Evolutionary conservation across 2,329 filamentous ascomycete genomes (phyloP), one percentile per base, ranked within the genome.

Genomic region (Escovopsis sp.): DNA sequence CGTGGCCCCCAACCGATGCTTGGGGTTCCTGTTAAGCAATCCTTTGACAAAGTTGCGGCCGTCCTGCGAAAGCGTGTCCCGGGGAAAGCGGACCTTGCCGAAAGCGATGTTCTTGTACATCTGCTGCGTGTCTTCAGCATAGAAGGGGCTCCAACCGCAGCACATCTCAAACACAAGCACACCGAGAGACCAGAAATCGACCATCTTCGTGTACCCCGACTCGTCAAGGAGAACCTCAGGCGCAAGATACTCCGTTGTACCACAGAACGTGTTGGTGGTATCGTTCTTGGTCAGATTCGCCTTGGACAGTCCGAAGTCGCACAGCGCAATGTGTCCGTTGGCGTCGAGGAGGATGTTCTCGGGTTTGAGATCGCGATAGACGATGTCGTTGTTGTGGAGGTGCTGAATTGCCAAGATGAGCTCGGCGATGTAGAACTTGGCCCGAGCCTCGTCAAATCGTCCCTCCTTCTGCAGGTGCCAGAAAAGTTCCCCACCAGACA

Each of bases 31-130:
- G 63, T 98, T 98, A 37, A 98, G 72, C 42, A 98, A 64, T 15
- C 90, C 90, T 66, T 98, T 98, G 52, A 98, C 90, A 50, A 98
- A 98, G 59, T 94, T 96, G 39, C 90, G 76, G 39, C 90, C 90
- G 57, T 98, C 90, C 28, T 86, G 80, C 41, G 86, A 94, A 23
- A 98, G 65, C 1, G 90, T 93, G 56, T 98, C 90, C 45, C 87
- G 75, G 7, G 90, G 90, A 57, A 98, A 98, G 41, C 90, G 73
- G 39, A 98, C 90, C 56, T 98, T 98, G 54, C 90, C 90, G 52
- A 98, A 98, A 0, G 90, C 90, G 54, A 98, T 98, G 63, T 98
- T 98, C 68, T 98, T 98, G 67, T 98, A 98, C 90, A 98, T 98
- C 57, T 98, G 90, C 59, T 98, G 90, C 0, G 90, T 98, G 53